Percentiles rank a stretch among this genome's conserved stretches.
Conservation (phyloP, 1,139 yeast genomes). For the Williopsis jadinii region DNA sequence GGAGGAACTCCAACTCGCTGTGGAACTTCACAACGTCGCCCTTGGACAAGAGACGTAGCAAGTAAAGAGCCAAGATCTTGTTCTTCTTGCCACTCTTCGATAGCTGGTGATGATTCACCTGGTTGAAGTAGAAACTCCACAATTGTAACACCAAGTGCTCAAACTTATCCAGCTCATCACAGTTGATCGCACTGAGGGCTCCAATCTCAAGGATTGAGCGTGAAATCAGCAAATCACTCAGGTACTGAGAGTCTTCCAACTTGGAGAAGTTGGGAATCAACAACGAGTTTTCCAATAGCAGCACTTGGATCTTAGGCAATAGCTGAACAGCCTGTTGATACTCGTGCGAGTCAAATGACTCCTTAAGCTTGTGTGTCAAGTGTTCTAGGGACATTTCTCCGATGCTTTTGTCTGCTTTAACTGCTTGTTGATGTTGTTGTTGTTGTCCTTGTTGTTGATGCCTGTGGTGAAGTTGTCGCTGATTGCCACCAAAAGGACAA, state of each 20-base stretch:
- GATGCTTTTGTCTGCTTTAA: neutral
- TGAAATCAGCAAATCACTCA: slow-evolving; percentile 69
- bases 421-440: too few species aligned
- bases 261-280: slow-evolving; percentile 54
- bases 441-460: too few species aligned
- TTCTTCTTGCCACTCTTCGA: slow-evolving; percentile 60
- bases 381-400: slow-evolving; percentile 30
- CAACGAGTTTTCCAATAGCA: slow-evolving; percentile 68
- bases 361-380: slow-evolving; percentile 61
- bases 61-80: slow-evolving; percentile 70
- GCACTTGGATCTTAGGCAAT: slow-evolving; percentile 68
- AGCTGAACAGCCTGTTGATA: slow-evolving; percentile 54
- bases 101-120: slow-evolving; percentile 31
- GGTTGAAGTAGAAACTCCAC: slow-evolving; percentile 59
- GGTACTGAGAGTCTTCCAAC: slow-evolving; percentile 32
- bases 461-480: too few species aligned
- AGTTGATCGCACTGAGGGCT: slow-evolving; percentile 66
- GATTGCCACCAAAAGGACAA: too few species aligned
- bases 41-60: slow-evolving; percentile 69
- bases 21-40: slow-evolving; percentile 87
- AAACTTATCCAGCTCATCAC: slow-evolving; percentile 55
- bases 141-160: slow-evolving; percentile 71
- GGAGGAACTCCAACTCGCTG: slow-evolving; percentile 74
- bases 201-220: slow-evolving; percentile 84
- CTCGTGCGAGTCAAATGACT: slow-evolving; percentile 53